Conservation (phyloP, 2,329 filamentous ascomycete species). For the Ophiostoma sp. region DNA sequence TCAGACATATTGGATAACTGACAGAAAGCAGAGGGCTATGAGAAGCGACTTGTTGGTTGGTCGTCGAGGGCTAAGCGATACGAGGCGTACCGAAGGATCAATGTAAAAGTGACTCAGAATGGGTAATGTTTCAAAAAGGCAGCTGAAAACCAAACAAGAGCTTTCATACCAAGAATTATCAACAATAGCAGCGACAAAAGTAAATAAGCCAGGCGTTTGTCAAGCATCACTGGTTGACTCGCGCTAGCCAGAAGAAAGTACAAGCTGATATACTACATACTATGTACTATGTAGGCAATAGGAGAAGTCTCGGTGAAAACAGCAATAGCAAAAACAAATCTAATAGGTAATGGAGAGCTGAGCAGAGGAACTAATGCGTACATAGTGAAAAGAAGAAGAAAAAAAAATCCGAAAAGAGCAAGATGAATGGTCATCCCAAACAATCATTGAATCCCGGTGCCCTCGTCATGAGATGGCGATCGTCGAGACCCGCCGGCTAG, state of each 20-base stretch:
- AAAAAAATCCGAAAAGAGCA: neutral
- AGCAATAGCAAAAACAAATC: too few species aligned
- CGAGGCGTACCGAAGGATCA: neutral
- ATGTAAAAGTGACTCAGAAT: neutral
- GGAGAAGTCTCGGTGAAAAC: too few species aligned
- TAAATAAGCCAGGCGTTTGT: too few species aligned
- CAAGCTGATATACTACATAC: too few species aligned
- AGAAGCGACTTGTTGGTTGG: neutral
- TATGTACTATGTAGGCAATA: too few species aligned
- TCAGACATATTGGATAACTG: neutral
- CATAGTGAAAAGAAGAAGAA: neutral
- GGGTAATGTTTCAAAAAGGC: neutral
- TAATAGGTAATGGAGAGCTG: too few species aligned
- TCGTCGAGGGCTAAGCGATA: neutral
- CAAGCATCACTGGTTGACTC: too few species aligned
- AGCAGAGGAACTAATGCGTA: too few species aligned
- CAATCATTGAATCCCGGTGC: neutral
- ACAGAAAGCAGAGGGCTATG: neutral
- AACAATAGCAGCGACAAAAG: too few species aligned
- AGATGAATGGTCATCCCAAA: neutral
- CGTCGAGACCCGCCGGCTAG: neutral
- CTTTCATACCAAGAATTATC: too few species aligned
- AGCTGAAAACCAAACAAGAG: neutral
- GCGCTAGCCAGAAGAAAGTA: too few species aligned
- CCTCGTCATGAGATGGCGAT: constrained; percentile 12